A percentile compares a stretch with the other conserved stretches of the same genome.
phyloP scores from a whole-genome alignment of 1,284 basidiomycete genomes.

The Trametes polyzona region DNA sequence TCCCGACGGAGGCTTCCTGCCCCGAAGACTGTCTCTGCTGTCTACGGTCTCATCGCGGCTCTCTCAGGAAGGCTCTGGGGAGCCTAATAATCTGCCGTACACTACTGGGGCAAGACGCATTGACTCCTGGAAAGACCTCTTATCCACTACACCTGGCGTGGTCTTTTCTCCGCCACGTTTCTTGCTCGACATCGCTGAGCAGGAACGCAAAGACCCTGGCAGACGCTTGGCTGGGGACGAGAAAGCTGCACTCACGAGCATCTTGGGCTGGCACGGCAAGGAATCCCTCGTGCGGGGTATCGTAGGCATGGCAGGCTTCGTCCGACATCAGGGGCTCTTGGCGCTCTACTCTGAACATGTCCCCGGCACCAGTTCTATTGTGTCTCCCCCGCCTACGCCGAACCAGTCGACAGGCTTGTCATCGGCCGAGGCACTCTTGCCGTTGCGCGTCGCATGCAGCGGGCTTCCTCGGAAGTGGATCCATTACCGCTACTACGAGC shows the following conservation, averaged over 20 bases:
- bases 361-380: constrained; percentile 28
- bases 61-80: constrained; percentile 6
- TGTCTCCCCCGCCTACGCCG: constrained; percentile 20
- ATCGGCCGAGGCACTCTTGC: constrained; percentile 20
- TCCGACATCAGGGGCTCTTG: constrained; percentile 61
- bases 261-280: constrained; percentile 63
- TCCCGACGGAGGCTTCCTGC: constrained; percentile 21
- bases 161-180: constrained; percentile 49
- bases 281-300: constrained; percentile 50
- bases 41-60: constrained; percentile 29
- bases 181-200: constrained; percentile 51
- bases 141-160: constrained; percentile 60
- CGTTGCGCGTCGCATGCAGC: constrained; percentile 25
- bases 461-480: constrained; percentile 49
- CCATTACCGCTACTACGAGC: constrained; percentile 53
- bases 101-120: constrained; percentile 44
- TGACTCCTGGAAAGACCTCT: constrained; percentile 40
- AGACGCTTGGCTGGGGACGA: constrained; percentile 58
- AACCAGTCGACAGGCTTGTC: constrained; percentile 20
- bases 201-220: constrained; percentile 44
- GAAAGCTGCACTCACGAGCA: constrained; percentile 49
- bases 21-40: constrained; percentile 52
- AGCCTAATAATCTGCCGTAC: constrained; percentile 34
- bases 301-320: constrained; percentile 56
- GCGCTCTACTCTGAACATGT: constrained; percentile 57